Conservation (phyloP, 768 basidiomycete species). For the Paxillus rubicundulus region DNA sequence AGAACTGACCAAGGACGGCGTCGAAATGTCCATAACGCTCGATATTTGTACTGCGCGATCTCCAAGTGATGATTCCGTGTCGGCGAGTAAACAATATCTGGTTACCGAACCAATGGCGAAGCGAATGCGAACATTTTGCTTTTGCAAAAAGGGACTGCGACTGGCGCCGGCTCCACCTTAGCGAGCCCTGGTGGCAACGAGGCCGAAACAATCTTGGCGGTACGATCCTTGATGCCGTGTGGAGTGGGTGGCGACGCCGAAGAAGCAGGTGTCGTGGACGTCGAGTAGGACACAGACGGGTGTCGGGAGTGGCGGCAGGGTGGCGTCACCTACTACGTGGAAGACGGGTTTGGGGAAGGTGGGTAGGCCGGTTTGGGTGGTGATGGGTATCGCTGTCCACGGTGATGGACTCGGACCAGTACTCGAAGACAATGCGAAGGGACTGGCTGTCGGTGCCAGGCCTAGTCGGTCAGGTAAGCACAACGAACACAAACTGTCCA, state of each 20-base stretch:
- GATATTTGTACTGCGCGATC: slow-evolving; percentile 59
- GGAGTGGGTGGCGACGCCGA: slow-evolving; percentile 63
- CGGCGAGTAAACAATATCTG: slow-evolving; percentile 42
- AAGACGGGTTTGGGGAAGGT: slow-evolving; percentile 9
- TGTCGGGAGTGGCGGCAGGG: slow-evolving; percentile 46
- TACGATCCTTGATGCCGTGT: slow-evolving; percentile 47
- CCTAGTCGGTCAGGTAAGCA: slow-evolving; percentile 60
- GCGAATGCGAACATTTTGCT: slow-evolving; percentile 65
- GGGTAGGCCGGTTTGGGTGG: slow-evolving; percentile 29
- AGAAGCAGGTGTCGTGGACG: slow-evolving; percentile 56
- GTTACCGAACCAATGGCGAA: slow-evolving; percentile 59
- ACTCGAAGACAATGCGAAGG: slow-evolving; percentile 31
- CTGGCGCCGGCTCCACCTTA: slow-evolving; percentile 19
- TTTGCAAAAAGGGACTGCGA: slow-evolving; percentile 40
- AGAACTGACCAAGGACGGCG: slow-evolving; percentile 37
- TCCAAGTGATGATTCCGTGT: slow-evolving; percentile 52
- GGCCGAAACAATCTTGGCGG: slow-evolving; percentile 45
- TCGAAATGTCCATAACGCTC: slow-evolving; percentile 45
- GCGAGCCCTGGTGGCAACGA: slow-evolving; percentile 35
- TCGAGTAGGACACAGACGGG: slow-evolving; percentile 53
- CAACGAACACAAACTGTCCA: too few species aligned
- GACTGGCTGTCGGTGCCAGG: slow-evolving; percentile 32
- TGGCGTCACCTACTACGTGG: slow-evolving; percentile 27
- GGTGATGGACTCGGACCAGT: slow-evolving; percentile 26
- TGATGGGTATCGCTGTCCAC: slow-evolving; percentile 28